Evolutionary conservation across 129 eudicot genomes (phyloP).

Genomic region (Scalesia atractyloides): DNA sequence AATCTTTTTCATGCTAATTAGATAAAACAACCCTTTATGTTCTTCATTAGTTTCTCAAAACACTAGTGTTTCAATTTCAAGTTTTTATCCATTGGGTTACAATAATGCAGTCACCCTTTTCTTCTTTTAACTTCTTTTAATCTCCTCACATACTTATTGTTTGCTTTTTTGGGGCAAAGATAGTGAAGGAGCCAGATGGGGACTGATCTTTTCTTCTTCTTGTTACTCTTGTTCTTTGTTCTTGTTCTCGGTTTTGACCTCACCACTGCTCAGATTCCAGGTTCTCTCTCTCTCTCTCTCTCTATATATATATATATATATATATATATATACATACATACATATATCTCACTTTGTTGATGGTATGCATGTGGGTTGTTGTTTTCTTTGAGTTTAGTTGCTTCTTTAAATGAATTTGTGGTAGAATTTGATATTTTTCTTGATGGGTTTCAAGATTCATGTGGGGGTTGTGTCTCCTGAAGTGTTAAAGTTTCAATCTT

Average conservation of each 20-base stretch:
- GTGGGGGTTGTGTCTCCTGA: background rate
- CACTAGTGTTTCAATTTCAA: background rate
- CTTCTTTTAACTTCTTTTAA: background rate
- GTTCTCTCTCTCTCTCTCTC: background rate
- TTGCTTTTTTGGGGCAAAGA: background rate
- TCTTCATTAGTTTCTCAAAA: background rate
- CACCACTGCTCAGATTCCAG: background rate
- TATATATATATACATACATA: no score
- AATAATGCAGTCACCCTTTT: background rate
- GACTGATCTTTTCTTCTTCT: background rate
- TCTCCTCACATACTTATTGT: background rate
- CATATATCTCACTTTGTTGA: no score
- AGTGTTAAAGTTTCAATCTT: background rate
- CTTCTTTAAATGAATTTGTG: background rate
- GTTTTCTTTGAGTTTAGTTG: background rate
- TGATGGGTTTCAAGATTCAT: background rate
- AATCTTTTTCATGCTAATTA: background rate
- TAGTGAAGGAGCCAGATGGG: background rate
- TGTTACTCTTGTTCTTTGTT: background rate
- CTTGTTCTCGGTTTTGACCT: background rate
- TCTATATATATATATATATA: no score
- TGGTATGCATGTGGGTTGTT: background rate
- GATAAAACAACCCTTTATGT: background rate
- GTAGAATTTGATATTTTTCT: background rate
- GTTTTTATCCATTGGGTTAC: background rate